These are phyloP conservation scores for Eragrostis curvula DNA, from an alignment of 176 grass and related monocot genomes.

Conservation along the genomic window DNA sequence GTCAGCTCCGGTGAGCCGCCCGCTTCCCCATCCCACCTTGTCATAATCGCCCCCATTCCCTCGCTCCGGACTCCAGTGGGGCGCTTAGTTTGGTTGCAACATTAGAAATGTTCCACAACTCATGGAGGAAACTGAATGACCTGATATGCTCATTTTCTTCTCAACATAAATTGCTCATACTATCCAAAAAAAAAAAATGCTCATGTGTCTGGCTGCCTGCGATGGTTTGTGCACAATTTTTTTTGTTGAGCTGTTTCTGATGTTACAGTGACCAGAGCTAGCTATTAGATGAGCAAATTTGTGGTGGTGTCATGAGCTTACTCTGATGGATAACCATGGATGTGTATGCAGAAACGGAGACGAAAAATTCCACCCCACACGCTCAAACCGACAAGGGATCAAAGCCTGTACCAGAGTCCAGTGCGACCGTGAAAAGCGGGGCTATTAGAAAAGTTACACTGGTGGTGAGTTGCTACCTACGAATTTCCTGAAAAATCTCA, in stretches of 20 bases:
- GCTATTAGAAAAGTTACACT: slow-evolving; percentile 57
- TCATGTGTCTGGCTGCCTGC: background rate
- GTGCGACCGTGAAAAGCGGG: background rate
- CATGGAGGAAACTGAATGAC: background rate
- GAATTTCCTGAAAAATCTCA: background rate
- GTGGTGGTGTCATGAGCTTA: slow-evolving; percentile 6
- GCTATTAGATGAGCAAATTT: background rate
- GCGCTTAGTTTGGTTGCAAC: slow-evolving; percentile 1
- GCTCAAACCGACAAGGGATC: background rate
- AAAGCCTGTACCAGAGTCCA: background rate
- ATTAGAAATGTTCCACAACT: background rate
- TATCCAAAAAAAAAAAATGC: too few relatives aligned
- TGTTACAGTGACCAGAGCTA: background rate
- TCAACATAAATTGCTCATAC: background rate
- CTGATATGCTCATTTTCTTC: background rate
- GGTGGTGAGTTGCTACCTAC: slow-evolving; percentile 45
- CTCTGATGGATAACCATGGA: slow-evolving; percentile 9
- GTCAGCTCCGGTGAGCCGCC: slow-evolving; percentile 46
- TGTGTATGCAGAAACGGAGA: slow-evolving; percentile 31
- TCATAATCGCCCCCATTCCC: background rate
- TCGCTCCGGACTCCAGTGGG: background rate
- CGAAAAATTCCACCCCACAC: background rate
- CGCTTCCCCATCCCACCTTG: background rate
- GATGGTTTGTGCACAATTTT: background rate
- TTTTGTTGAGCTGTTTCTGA: background rate